A percentile compares a stretch with the other conserved stretches of the same genome.
phyloP scores from a whole-genome alignment of 2,329 filamentous ascomycete genomes.

The Knoxdaviesia capensis region DNA sequence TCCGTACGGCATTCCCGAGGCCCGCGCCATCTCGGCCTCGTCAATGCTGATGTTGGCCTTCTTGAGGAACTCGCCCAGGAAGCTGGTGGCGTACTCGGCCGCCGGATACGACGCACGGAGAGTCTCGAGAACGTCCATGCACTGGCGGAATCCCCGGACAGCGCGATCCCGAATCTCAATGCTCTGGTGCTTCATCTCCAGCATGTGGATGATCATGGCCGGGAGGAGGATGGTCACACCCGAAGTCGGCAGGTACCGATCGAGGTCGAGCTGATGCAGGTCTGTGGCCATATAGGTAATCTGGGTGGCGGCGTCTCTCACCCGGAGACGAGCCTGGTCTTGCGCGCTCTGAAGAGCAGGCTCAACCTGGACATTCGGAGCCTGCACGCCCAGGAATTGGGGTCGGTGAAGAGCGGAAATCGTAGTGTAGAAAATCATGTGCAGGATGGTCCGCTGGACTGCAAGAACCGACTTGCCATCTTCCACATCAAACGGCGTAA shows the following conservation, averaged over 20 bases:
- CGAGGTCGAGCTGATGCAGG: slow-evolving; percentile 51
- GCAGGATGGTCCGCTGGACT: slow-evolving; percentile 66
- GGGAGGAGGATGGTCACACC: slow-evolving; percentile 81
- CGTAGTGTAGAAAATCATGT: slow-evolving; percentile 88
- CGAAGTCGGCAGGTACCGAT: slow-evolving; percentile 67
- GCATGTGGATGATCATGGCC: slow-evolving; percentile 80
- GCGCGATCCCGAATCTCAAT: slow-evolving; percentile 51
- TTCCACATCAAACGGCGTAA: slow-evolving; percentile 32
- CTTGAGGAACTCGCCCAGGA: slow-evolving; percentile 77
- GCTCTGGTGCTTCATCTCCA: slow-evolving; percentile 75
- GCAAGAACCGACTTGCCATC: slow-evolving; percentile 38
- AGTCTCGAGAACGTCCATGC: slow-evolving; percentile 79
- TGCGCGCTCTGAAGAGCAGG: slow-evolving; percentile 4
- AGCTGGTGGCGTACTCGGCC: slow-evolving; percentile 88
- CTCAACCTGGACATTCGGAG: slow-evolving; percentile 2
- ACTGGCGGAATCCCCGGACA: slow-evolving; percentile 67
- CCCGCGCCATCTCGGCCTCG: slow-evolving; percentile 13
- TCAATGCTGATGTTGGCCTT: slow-evolving; percentile 64
- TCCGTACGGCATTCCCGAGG: slow-evolving; percentile 15
- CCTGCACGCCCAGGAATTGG: slow-evolving; percentile 66
- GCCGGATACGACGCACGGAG: slow-evolving; percentile 75
- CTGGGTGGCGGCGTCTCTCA: slow-evolving; percentile 64
- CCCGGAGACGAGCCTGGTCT: slow-evolving; percentile 62
- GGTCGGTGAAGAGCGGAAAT: slow-evolving; percentile 80
- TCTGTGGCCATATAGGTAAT: slow-evolving; percentile 72